A percentile compares a stretch with the other conserved stretches of the same genome.
These are phyloP conservation scores for Penicillium angulare DNA, from an alignment of 495 filamentous ascomycete genomes.

Conservation along the genomic window DNA sequence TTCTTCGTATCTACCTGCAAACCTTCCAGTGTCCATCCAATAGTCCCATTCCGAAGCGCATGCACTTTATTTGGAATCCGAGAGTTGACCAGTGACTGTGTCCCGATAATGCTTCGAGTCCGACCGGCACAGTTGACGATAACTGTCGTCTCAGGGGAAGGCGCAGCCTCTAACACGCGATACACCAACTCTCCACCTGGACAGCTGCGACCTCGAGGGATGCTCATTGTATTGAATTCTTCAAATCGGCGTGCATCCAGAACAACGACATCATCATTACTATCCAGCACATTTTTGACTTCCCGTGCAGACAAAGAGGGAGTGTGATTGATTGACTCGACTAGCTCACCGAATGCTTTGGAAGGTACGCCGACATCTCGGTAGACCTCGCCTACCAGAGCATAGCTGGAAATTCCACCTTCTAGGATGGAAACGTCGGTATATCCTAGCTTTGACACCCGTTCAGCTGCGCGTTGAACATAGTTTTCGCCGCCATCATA, in stretches of 20 bases:
- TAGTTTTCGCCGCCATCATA: conserved; percentile 25
- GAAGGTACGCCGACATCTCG: conserved; percentile 30
- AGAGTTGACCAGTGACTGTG: conserved; percentile 24
- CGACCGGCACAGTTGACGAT: conserved; percentile 28
- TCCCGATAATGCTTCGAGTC: conserved; percentile 26
- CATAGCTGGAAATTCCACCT: conserved; percentile 20
- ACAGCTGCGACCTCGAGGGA: conserved; percentile 25
- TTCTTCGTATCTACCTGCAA: conserved; percentile 15
- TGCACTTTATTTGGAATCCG: conserved; percentile 22
- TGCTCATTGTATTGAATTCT: conserved; percentile 28
- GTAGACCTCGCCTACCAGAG: conserved; percentile 22
- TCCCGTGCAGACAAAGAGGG: conserved; percentile 24
- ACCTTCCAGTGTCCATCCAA: conserved; percentile 28
- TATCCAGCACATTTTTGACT: conserved; percentile 16
- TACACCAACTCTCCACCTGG: conserved; percentile 26
- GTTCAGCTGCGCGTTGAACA: conserved; percentile 12
- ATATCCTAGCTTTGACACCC: conserved; percentile 17
- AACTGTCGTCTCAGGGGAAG: conserved; percentile 21
- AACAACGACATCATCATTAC: conserved; percentile 14
- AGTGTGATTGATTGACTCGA: conserved; percentile 28
- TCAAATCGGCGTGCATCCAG: conserved; percentile 24
- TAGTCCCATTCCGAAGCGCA: conserved; percentile 28
- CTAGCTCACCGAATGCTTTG: conserved; percentile 29
- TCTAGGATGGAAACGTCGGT: conserved; percentile 16
- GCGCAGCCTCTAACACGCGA: conserved; percentile 24